Percentiles rank a stretch among this genome's conserved stretches.
phyloP scores from a whole-genome alignment of 371 early-diverging fungal genomes.

The Homolaphlyctis polyrhiza region DNA sequence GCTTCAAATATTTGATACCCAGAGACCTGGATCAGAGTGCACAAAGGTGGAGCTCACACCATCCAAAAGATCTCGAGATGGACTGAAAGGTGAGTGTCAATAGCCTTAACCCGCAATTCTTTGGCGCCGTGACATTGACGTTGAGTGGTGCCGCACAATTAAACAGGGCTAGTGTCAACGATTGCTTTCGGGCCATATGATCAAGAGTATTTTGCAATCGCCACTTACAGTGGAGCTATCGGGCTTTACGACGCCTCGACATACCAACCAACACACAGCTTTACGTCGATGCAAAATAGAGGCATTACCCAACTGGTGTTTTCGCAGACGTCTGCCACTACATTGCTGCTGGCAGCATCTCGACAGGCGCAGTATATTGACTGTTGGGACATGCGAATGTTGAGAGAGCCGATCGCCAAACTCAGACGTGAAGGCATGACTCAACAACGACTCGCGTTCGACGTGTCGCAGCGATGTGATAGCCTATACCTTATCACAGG shows the following conservation, averaged over 20 bases:
- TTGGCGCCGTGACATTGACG: too few species aligned
- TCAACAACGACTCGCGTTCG: constrained; percentile 1
- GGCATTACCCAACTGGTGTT: not conserved
- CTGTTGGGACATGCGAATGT: not conserved
- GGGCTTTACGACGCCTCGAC: constrained; percentile 1
- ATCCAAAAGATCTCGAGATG: not conserved
- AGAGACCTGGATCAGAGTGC: not conserved
- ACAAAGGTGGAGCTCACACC: not conserved
- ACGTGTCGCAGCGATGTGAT: not conserved
- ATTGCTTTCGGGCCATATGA: not conserved
- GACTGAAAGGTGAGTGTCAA: not conserved
- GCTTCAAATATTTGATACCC: not conserved
- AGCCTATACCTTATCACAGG: not conserved
- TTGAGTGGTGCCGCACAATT: too few species aligned
- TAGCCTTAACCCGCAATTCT: not conserved
- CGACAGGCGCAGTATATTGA: not conserved
- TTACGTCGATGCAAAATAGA: not conserved
- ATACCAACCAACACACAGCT: not conserved
- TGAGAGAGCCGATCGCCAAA: too few species aligned
- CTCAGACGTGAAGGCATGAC: not conserved
- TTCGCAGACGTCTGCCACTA: not conserved
- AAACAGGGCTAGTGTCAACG: not conserved
- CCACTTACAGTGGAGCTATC: not conserved
- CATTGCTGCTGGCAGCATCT: not conserved
- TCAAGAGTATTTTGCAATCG: not conserved